Conservation (phyloP, 2,329 filamentous ascomycete genomes). For the Colletotrichum viniferum region DNA sequence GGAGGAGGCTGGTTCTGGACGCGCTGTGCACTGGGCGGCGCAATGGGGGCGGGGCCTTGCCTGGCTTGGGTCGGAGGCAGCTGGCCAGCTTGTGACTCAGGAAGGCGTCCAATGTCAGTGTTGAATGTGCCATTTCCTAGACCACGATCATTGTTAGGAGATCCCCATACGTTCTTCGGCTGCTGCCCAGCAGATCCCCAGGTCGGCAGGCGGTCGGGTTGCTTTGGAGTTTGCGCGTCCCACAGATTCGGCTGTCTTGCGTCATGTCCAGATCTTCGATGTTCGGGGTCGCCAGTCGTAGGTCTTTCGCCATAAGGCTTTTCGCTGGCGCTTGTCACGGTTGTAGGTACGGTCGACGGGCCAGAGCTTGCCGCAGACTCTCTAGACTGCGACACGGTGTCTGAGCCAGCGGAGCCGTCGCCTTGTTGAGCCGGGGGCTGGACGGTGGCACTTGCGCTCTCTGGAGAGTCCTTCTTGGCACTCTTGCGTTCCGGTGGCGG, state of each 20-base stretch:
- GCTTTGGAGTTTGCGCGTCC: slow-evolving; percentile 27
- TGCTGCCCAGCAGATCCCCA: slow-evolving; percentile 54
- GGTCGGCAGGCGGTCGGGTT: slow-evolving; percentile 50
- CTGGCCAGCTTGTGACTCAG: slow-evolving; percentile 40
- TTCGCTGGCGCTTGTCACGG: not conserved
- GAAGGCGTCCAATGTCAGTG: slow-evolving; percentile 58
- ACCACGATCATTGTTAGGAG: slow-evolving; percentile 71
- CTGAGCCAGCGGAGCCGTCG: slow-evolving; percentile 12
- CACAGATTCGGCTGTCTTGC: slow-evolving; percentile 26
- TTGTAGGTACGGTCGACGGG: not conserved
- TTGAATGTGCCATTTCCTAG: slow-evolving; percentile 82
- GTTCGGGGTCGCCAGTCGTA: not conserved
- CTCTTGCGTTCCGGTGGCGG: slow-evolving; percentile 66
- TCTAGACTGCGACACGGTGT: slow-evolving; percentile 2
- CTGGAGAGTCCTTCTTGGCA: slow-evolving; percentile 55
- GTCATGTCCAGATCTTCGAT: slow-evolving; percentile 24
- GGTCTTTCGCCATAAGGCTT: slow-evolving; percentile 8
- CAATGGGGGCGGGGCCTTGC: slow-evolving; percentile 51
- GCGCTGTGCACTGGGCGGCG: slow-evolving; percentile 33
- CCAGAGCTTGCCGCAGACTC: not conserved
- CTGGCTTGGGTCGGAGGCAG: slow-evolving; percentile 29
- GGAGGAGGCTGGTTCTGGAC: slow-evolving; percentile 17
- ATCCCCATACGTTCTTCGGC: slow-evolving; percentile 73
- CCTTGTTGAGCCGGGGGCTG: slow-evolving; percentile 26
- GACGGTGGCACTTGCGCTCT: slow-evolving; percentile 45